phyloP scores from a whole-genome alignment of 2,329 filamentous ascomycete species.

The Cordyceps fumosorosea region DNA sequence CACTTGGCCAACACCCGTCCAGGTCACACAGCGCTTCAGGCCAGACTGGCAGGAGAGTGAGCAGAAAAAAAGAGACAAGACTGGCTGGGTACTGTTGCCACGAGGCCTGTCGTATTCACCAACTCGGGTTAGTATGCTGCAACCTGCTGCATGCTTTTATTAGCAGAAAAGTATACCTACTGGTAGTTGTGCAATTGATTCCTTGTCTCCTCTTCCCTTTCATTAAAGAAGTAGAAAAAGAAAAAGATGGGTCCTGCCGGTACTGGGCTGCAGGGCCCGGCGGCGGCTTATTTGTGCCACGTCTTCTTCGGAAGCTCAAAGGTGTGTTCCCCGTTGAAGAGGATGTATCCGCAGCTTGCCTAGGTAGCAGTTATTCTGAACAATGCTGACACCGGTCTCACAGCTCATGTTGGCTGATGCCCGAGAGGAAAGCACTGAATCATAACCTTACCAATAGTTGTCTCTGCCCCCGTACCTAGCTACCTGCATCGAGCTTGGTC shows the following conservation, averaged over 20 bases:
- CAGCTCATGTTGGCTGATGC: no score
- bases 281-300: not conserved
- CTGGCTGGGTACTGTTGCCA: not conserved
- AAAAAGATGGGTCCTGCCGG: not conserved
- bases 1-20: not conserved
- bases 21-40: not conserved
- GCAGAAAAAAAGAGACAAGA: not conserved
- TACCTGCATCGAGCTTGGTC: no score
- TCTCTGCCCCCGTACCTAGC: no score
- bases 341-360: not conserved
- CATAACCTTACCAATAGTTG: not conserved
- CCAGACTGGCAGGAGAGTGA: not conserved
- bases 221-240: not conserved
- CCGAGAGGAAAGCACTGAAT: not conserved
- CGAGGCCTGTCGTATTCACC: not conserved
- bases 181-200: not conserved
- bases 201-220: not conserved
- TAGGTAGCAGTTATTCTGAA: not conserved
- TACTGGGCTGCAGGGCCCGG: not conserved
- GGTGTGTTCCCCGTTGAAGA: not conserved
- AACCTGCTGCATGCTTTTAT: slow-evolving; percentile 1
- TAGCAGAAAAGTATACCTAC: not conserved
- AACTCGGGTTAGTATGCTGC: not conserved
- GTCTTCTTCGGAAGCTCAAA: not conserved
- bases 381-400: no score